Evolutionary conservation across 768 basidiomycete genomes (phyloP), one percentile per base, ranked within the genome.

Genomic region (Macrolepiota albuminosa): DNA sequence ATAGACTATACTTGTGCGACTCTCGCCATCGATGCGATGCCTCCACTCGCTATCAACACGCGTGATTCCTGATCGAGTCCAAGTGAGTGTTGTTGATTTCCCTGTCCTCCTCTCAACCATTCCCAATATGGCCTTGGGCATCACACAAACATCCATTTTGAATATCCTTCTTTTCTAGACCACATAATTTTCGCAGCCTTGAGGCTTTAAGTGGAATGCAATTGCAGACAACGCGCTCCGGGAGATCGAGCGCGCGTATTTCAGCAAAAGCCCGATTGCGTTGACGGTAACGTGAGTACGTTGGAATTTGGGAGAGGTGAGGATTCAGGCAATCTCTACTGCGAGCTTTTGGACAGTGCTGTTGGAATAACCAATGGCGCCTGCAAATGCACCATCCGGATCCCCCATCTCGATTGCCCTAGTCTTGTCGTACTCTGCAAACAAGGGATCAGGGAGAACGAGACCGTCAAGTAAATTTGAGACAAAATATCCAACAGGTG

Each of bases 231-330:
- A 87, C 81, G 16, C 88, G 76, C 6, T 67, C 67, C 0, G 81
- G 78, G 2, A 72, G 59, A 52, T 81, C 72, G 13, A 81, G 67
- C 13, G 81, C 13, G 81, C 74, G 57, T 80, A 81, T 13, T 74
- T 71, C n/a, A 92, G 71, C 31, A 84, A 69, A 6, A 84, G 66
- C 0, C 81, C 82, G 10, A 78, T 72, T 1, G 80, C 78, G 61
- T 82, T 80, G 11, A 83, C 78, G 1, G 83, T 78, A 36, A 89
- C 79, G 63, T 88, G 84, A 0, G 84, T 87, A 18, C 83, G 75
- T 58, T 87, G 85, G 68, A 85, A 89, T 1, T 68, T 67, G 1
- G n/a, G 51, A 4, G 58, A 55, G 18, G 54, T 59, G 9, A 59
- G 52, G 18, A 61, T 59, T 37, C 48, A 61, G 6, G 56, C 63